Evolutionary conservation across 2,329 filamentous ascomycete genomes (phyloP).

Genomic region (Pseudovirgaria hyperparasitica): DNA sequence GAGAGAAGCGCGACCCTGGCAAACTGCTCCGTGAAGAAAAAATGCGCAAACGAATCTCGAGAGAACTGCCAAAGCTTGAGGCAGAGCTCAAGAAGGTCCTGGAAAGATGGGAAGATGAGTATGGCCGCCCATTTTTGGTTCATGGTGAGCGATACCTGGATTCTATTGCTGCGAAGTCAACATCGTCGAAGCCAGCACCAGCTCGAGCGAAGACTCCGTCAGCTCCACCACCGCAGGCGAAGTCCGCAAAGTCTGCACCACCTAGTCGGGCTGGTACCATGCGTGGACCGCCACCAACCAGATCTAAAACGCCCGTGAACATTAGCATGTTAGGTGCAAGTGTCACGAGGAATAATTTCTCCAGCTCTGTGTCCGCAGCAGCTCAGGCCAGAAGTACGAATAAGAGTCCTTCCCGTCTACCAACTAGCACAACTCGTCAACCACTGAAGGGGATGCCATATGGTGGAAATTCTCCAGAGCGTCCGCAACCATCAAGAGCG

Average conservation of each 20-base stretch:
- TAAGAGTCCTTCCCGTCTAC: slow-evolving; percentile 55
- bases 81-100: slow-evolving; percentile 71
- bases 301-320: slow-evolving; percentile 31
- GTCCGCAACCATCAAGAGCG: slow-evolving; percentile 26
- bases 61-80: slow-evolving; percentile 87
- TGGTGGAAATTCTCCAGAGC: slow-evolving; percentile 71
- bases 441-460: slow-evolving; percentile 58
- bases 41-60: slow-evolving; percentile 93
- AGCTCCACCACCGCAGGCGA: slow-evolving; percentile 16
- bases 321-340: slow-evolving; percentile 18
- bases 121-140: slow-evolving; percentile 83
- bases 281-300: slow-evolving; percentile 26
- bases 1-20: slow-evolving; percentile 86
- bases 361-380: slow-evolving; percentile 20
- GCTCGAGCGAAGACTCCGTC: slow-evolving; percentile 66
- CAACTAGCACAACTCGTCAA: slow-evolving; percentile 52
- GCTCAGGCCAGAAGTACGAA: slow-evolving; percentile 12
- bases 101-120: slow-evolving; percentile 85
- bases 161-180: slow-evolving; percentile 55
- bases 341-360: slow-evolving; percentile 22
- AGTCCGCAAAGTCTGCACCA: slow-evolving; percentile 19
- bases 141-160: slow-evolving; percentile 88
- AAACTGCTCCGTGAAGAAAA: slow-evolving; percentile 93
- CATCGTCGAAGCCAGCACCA: slow-evolving; percentile 46
- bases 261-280: slow-evolving; percentile 25